phyloP scores from a whole-genome alignment of 257 asterid species.

The Striga asiatica region DNA sequence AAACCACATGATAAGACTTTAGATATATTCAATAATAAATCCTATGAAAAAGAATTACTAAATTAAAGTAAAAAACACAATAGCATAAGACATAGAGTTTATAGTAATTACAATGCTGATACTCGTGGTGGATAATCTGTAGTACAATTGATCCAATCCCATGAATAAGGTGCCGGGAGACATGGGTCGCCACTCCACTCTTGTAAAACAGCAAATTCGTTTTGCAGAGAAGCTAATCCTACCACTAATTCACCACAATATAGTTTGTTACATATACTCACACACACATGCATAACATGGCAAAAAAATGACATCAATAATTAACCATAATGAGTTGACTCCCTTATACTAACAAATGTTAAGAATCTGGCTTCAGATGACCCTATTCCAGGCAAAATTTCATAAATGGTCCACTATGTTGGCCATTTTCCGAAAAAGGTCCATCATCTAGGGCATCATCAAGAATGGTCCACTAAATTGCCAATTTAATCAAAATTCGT shows the following conservation, averaged over 20 bases:
- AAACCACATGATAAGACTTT: too few relatives aligned
- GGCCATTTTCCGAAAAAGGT: too few relatives aligned
- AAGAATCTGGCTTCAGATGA: too few relatives aligned
- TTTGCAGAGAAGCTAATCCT: conserved; percentile 34
- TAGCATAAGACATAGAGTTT: too few relatives aligned
- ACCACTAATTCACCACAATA: conserved; percentile 20
- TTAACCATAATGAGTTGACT: background rate
- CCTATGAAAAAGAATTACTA: too few relatives aligned
- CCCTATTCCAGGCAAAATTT: too few relatives aligned
- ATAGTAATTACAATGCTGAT: conserved; percentile 42
- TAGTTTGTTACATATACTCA: background rate
- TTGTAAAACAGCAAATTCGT: conserved; percentile 22
- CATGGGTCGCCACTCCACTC: conserved; percentile 71
- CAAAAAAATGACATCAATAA: background rate
- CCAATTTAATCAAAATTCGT: too few relatives aligned
- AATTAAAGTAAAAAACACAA: too few relatives aligned
- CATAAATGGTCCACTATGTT: too few relatives aligned
- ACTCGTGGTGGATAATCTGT: conserved; percentile 41
- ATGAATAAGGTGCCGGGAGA: conserved; percentile 50
- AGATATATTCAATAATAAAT: background rate
- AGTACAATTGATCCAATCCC: conserved; percentile 73
- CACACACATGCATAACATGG: background rate
- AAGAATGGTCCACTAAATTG: too few relatives aligned
- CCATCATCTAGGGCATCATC: too few relatives aligned
- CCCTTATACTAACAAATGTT: too few relatives aligned